Conservation (phyloP, 371 early-diverging fungal species). For the Mucor ambiguus region DNA sequence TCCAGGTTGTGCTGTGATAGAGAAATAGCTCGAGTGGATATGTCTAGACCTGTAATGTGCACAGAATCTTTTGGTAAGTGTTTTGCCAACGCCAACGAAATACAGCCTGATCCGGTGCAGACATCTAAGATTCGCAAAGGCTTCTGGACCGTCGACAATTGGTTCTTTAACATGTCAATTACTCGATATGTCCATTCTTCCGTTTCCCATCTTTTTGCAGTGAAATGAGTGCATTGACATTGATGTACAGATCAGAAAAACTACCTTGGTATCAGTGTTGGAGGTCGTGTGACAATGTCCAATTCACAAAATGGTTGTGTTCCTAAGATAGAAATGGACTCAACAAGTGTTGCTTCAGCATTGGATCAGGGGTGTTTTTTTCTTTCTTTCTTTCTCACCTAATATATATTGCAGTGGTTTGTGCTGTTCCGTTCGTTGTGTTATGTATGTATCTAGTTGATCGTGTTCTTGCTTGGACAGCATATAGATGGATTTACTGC, state of each 20-base stretch:
- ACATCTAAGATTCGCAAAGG: conserved; percentile 79
- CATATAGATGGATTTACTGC: background rate
- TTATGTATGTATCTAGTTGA: conserved; percentile 37
- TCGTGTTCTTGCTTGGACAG: conserved; percentile 20
- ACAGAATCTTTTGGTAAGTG: conserved; percentile 47
- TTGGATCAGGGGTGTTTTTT: too few species aligned
- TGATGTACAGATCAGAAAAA: background rate
- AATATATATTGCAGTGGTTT: conserved; percentile 91
- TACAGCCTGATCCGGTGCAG: conserved; percentile 90
- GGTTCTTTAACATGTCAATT: conserved; percentile 39
- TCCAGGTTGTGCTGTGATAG: conserved; percentile 54
- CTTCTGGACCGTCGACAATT: background rate
- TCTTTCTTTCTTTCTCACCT: conserved; percentile 44
- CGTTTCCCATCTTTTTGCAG: conserved; percentile 78
- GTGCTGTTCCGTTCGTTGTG: conserved; percentile 55
- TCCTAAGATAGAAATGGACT: conserved; percentile 32
- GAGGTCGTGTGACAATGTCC: conserved; percentile 71
- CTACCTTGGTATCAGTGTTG: conserved; percentile 85
- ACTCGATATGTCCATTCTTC: conserved; percentile 85
- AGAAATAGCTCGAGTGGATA: conserved; percentile 45
- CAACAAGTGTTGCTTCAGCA: background rate
- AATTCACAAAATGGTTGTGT: conserved; percentile 83
- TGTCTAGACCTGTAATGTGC: conserved; percentile 46
- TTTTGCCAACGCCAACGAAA: conserved; percentile 76
- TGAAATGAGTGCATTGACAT: background rate